Evolutionary conservation across 2,329 filamentous ascomycete species (phyloP).

Genomic region (Ophioceras dolichostomum): DNA sequence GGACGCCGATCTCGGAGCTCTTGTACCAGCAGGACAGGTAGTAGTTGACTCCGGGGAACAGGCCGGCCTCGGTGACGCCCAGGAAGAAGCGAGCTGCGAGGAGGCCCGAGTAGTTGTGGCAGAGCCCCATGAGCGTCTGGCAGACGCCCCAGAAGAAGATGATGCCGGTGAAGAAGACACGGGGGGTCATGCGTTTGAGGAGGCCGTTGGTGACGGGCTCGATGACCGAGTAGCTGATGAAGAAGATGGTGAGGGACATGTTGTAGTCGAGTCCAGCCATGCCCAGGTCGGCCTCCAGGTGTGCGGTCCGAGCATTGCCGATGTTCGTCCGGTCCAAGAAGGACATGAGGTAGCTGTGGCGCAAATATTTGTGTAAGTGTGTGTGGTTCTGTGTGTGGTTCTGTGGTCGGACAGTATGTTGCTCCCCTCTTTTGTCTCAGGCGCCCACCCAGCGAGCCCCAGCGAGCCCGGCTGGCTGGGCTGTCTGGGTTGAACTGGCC

Average conservation of each 20-base stretch:
- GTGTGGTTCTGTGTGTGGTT: too few relatives aligned
- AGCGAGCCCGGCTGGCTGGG: too few relatives aligned
- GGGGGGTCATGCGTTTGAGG: conserved; percentile 24
- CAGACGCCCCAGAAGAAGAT: conserved; percentile 32
- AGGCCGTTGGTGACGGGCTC: conserved; percentile 29
- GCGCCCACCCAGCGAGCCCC: too few relatives aligned
- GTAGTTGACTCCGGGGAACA: conserved; percentile 54
- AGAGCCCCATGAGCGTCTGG: conserved; percentile 33
- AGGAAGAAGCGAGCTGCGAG: conserved; percentile 30
- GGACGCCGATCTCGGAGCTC: conserved; percentile 65
- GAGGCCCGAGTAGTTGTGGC: conserved; percentile 24
- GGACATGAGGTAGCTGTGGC: conserved; percentile 3
- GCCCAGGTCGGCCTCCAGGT: conserved; percentile 5
- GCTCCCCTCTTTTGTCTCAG: too few relatives aligned
- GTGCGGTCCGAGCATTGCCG: conserved; percentile 8
- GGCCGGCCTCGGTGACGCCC: conserved; percentile 31
- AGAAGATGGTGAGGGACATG: conserved; percentile 9
- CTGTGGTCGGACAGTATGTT: too few relatives aligned
- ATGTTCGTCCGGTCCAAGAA: conserved; percentile 9
- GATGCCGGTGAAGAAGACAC: conserved; percentile 22
- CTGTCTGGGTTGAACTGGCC: too few relatives aligned
- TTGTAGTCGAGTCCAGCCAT: conserved; percentile 7
- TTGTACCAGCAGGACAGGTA: conserved; percentile 80
- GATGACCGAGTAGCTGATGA: conserved; percentile 9
- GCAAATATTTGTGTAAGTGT: too few relatives aligned